Base-by-base conservation (phyloP, 441 rosid genomes). In the Raphanus hybrid region DNA sequence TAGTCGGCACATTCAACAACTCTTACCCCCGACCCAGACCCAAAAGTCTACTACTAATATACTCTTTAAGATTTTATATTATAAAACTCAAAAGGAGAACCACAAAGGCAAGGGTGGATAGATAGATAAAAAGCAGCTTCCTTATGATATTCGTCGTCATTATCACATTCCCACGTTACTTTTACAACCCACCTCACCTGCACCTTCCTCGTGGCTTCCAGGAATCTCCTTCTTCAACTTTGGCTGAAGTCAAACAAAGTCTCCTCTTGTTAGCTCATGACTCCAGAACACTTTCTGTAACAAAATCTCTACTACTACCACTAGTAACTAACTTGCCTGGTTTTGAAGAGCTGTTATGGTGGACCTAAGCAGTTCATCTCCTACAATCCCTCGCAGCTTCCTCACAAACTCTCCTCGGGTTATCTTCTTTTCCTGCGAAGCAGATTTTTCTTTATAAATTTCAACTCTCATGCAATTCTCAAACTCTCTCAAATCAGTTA, bases 361-460 rank as follows among this genome's bases (percentile, higher is more conserved):
- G 5, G 97, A 87, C 80, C 90, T 88, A 72, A 96, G 87, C 70
- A 96, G 75, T 41, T 54, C 74, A 85, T 96, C 99, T 43, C 99
- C 99, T 20, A 89, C 93, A 41, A 86, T 76, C 72, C 77, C 61
- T 63, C 99, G 84, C 84, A 96, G 75, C 70, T 78, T 89, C 79
- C 79, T 90, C 67, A 94, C 91, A 77, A 96, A 94, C 23, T 91
- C 96, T 0, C 83, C 90, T 23, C 97, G 79, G 20, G 80, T 87
- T 9, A 92, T 82, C 84, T 82, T 86, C 83, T 90, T 89, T 0
- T 81, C 88, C 99, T 96, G 85, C 70, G 5, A 5, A 26, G 63
- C 8, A 64, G 1, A 71, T 14, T 6, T 15, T 18, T 37, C n/a
- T 29, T 4, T 1, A 12, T 3, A 58, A 1, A 71, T 63, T 37